Evolutionary conservation across 208 protist species (phyloP).

Genomic region (Leishmania tropica): DNA sequence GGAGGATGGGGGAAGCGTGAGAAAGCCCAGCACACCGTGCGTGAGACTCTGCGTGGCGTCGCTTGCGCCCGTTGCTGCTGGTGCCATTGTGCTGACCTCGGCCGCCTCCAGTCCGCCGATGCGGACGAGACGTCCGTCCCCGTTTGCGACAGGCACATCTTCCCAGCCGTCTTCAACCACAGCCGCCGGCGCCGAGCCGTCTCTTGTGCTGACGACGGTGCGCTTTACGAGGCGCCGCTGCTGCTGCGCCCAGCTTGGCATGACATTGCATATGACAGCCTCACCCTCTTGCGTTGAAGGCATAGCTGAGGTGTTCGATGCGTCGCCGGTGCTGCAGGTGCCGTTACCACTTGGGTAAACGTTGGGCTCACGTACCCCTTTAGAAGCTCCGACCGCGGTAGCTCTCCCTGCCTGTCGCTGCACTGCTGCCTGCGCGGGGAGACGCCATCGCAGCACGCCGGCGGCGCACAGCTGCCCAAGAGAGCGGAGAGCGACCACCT

Average conservation of each 20-base stretch:
- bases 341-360: neutral
- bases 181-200: neutral
- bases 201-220: neutral
- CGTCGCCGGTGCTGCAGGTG: neutral
- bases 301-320: neutral
- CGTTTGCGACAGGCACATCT: neutral
- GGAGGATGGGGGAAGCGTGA: conserved; percentile 1
- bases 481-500: conserved; percentile 6
- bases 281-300: conserved; percentile 3
- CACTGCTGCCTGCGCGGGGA: neutral
- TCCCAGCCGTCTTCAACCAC: conserved; percentile 8
- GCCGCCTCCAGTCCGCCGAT: neutral
- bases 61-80: neutral
- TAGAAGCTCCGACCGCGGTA: neutral
- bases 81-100: neutral
- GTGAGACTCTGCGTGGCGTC: neutral
- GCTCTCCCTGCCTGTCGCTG: neutral
- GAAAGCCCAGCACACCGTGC: conserved; percentile 23
- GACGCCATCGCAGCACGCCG: conserved; percentile 25
- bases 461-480: conserved; percentile 28
- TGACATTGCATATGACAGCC: conserved; percentile 22
- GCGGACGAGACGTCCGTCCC: neutral
- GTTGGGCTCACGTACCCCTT: neutral
- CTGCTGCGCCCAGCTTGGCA: conserved; percentile 7
- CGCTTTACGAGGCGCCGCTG: conserved; percentile 29